Evolutionary conservation across 306 rosid species (phyloP).

Genomic region (Glycyrrhiza uralensis): DNA sequence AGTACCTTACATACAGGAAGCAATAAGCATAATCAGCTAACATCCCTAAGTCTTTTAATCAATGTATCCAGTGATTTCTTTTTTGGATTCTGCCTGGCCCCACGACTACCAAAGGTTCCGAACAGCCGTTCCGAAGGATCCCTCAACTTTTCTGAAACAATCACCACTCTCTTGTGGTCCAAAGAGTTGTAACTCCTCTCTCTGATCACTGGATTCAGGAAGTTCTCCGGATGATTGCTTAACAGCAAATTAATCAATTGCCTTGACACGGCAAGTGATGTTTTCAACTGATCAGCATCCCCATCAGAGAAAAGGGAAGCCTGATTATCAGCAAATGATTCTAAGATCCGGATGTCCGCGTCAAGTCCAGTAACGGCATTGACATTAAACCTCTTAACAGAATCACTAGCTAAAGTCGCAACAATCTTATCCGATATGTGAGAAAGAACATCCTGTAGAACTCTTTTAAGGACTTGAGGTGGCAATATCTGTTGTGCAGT

Average conservation of each 20-base stretch:
- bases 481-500: slow-evolving; percentile 97
- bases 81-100: slow-evolving; percentile 85
- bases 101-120: slow-evolving; percentile 90
- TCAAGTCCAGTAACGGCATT: slow-evolving; percentile 77
- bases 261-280: slow-evolving; percentile 71
- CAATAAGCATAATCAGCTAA: slow-evolving; percentile 51
- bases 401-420: slow-evolving; percentile 68
- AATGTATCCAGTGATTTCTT: slow-evolving; percentile 79
- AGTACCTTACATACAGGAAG: slow-evolving; percentile 49
- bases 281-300: slow-evolving; percentile 69
- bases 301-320: slow-evolving; percentile 67
- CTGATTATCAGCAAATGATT: slow-evolving; percentile 91
- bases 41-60: slow-evolving; percentile 91
- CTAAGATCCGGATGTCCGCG: slow-evolving; percentile 74
- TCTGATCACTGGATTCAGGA: slow-evolving; percentile 87
- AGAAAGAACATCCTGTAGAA: slow-evolving; percentile 74
- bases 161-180: slow-evolving; percentile 79
- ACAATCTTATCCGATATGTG: slow-evolving; percentile 85
- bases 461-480: slow-evolving; percentile 81
- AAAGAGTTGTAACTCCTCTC: slow-evolving; percentile 84
- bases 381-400: slow-evolving; percentile 75
- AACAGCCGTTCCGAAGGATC: slow-evolving; percentile 90
- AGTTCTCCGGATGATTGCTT: slow-evolving; percentile 92
- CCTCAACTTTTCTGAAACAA: slow-evolving; percentile 79
- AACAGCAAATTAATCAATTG: slow-evolving; percentile 77